These are phyloP conservation scores for Jackrogersella multiformis DNA, from an alignment of 495 filamentous ascomycete genomes.

Conservation along the genomic window DNA sequence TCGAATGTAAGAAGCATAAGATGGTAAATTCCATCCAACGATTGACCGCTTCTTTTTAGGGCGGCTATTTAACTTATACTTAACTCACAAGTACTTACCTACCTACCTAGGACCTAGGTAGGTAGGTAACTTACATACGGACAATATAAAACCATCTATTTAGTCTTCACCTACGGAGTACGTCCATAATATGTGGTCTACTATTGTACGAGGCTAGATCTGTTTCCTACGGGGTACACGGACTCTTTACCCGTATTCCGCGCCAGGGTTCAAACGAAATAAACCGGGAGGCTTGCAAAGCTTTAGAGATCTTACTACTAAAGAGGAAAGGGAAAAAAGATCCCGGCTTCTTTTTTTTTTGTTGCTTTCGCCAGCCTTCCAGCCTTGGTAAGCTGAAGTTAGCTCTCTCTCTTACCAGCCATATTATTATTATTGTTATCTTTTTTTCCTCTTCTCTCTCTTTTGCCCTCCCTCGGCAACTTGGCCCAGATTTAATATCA, in stretches of 20 bases:
- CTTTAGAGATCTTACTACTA: slow-evolving; percentile 26
- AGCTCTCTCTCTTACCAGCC: slow-evolving; percentile 29
- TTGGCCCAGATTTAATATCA: too few species aligned
- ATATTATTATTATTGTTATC: slow-evolving; percentile 28
- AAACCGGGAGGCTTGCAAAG: slow-evolving; percentile 38
- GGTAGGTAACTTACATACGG: background rate
- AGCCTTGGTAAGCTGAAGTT: slow-evolving; percentile 33
- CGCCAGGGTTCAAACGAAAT: slow-evolving; percentile 36
- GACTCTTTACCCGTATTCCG: slow-evolving; percentile 26
- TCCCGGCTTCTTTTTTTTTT: slow-evolving; percentile 30
- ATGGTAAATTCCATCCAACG: slow-evolving; percentile 1
- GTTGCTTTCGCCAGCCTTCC: slow-evolving; percentile 18
- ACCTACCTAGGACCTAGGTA: background rate
- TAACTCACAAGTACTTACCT: too few species aligned
- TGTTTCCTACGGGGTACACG: slow-evolving; percentile 31
- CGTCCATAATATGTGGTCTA: background rate
- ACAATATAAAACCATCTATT: slow-evolving; percentile 12
- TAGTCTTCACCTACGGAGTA: background rate
- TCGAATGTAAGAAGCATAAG: slow-evolving; percentile 13
- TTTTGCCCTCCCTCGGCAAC: too few species aligned
- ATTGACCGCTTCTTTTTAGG: slow-evolving; percentile 36
- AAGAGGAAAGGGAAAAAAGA: slow-evolving; percentile 25
- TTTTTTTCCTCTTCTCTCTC: too few species aligned
- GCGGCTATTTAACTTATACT: slow-evolving; percentile 1
- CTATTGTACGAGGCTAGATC: slow-evolving; percentile 31